Conservation (phyloP, 805 yeast species). For the Yamadazyma kitorensis region DNA sequence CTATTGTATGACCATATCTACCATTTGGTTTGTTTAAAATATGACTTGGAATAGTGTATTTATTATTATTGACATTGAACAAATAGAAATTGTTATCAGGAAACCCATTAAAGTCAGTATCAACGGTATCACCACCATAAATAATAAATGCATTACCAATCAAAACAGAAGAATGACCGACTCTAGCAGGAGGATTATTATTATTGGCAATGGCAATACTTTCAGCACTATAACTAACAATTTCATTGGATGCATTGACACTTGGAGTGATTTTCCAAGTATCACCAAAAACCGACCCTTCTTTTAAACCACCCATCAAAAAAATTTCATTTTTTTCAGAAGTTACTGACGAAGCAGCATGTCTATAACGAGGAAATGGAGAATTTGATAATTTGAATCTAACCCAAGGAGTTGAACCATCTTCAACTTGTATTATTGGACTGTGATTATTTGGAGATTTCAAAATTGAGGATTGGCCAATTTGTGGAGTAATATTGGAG, state of each 20-base stretch:
- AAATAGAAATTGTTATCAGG: constrained; percentile 89
- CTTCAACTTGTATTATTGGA: constrained; percentile 14
- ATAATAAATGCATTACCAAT: constrained; percentile 94
- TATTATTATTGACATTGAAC: constrained; percentile 56
- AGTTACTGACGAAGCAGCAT: constrained; percentile 75
- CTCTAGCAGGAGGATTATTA: constrained; percentile 90
- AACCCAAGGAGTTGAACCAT: constrained; percentile 57
- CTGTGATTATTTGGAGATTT: constrained; percentile 7
- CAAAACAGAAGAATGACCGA: constrained; percentile 89
- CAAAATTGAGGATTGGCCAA: constrained; percentile 12
- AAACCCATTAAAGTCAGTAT: constrained; percentile 67
- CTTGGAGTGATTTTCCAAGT: constrained; percentile 81
- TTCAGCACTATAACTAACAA: constrained; percentile 28
- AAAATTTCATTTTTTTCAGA: constrained; percentile 80
- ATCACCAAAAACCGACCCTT: constrained; percentile 90
- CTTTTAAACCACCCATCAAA: constrained; percentile 94
- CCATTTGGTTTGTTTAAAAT: constrained; percentile 72
- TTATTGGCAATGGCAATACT: constrained; percentile 53
- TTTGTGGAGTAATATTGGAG: constrained; percentile 7
- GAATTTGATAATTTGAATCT: constrained; percentile 62
- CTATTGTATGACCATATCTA: constrained; percentile 89
- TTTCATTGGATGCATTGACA: constrained; percentile 17
- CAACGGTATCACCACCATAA: constrained; percentile 95
- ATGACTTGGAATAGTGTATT: constrained; percentile 44
- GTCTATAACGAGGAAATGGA: constrained; percentile 95